Evolutionary conservation across 352 stramenopile species (phyloP), one percentile per base, ranked within the genome.

Genomic region (Sclerospora graminicola): DNA sequence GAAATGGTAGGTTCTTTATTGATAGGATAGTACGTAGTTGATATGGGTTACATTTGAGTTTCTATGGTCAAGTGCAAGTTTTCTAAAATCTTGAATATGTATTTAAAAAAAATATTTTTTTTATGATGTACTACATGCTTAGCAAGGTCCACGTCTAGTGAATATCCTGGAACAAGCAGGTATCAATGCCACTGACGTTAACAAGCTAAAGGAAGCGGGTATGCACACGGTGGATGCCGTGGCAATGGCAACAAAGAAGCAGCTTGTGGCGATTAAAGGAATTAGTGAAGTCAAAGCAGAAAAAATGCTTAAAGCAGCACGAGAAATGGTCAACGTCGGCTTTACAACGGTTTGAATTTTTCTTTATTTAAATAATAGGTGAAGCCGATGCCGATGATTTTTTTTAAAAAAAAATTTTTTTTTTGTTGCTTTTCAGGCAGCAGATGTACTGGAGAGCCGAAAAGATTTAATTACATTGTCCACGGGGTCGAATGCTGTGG

Each of bases 201-300:
- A 97, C 59, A 99, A 99, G 50, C 81, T 99, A 18, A 96, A 97
- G 53, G 91, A 97, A 32, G 94, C 89, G 0, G 91, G 93, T 7
- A 98, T 98, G 76, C 86, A 98, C 71, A 99, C 97, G 4, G 86
- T 99, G 11, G 96, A 99, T 68, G 91, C 95, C 18, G 92, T 98
- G 43, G 95, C 95, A 3, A 97, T 98, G 80, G 82, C 94, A 10
- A 99, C 96, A 0, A 90, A 97, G 57, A 94, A 96, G 36, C 94
- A 96, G 60, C 78, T 99, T n/a, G 84, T 95, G 13, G 74, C 92
- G 20, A 97, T 99, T 42, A 99, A 99, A 46, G 97, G 97, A 14
- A 98, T 99, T 49, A 98, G 92, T 28, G 97, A 99, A 69, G 92
- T 97, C 31, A 99, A 99, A 54, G 96, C 97, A 1, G 63, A 96